phyloP scores from a whole-genome alignment of 2,329 filamentous ascomycete genomes.

The Arthrobotrys entomopaga region DNA sequence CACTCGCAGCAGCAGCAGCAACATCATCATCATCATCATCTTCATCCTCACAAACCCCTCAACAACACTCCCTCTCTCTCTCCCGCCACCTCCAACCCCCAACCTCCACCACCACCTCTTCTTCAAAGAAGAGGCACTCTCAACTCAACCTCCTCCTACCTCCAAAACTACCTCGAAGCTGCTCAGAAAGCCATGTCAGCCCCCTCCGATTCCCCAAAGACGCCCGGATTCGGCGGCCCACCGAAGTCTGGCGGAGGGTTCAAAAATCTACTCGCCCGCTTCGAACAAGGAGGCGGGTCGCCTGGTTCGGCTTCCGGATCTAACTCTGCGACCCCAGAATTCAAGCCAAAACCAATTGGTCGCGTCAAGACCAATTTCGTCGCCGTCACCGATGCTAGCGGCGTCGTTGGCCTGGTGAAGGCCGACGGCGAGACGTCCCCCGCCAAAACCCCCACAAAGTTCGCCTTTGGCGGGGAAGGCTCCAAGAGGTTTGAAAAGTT shows the following conservation, averaged over 20 bases:
- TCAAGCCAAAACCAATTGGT: slow-evolving; percentile 56
- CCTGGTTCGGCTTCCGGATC: slow-evolving; percentile 30
- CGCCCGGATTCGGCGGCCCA: slow-evolving; percentile 37
- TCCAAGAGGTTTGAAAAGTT: slow-evolving; percentile 49
- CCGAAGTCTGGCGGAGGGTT: slow-evolving; percentile 53
- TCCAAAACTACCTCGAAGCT: slow-evolving; percentile 55
- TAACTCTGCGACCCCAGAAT: slow-evolving; percentile 55
- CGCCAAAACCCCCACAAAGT: slow-evolving; percentile 50
- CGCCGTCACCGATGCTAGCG: slow-evolving; percentile 55
- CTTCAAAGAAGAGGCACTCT: slow-evolving; percentile 14
- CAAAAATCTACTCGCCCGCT: slow-evolving; percentile 58
- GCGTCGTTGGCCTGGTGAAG: slow-evolving; percentile 56
- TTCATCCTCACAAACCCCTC: slow-evolving; percentile 29
- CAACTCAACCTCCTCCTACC: slow-evolving; percentile 37
- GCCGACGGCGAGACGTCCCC: slow-evolving; percentile 45
- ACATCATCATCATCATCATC: slow-evolving; percentile 16
- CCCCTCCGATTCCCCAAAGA: slow-evolving; percentile 45
- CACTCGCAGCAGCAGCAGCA: slow-evolving; percentile 24
- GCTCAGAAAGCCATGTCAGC: slow-evolving; percentile 55
- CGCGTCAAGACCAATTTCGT: slow-evolving; percentile 58
- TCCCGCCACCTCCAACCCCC: background rate
- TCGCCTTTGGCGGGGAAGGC: slow-evolving; percentile 46
- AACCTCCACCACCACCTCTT: slow-evolving; percentile 7
- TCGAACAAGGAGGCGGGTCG: slow-evolving; percentile 56
- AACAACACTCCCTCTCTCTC: slow-evolving; percentile 32